phyloP scores from a whole-genome alignment of 2,329 filamentous ascomycete species.

The Dactylellina leptospora region DNA sequence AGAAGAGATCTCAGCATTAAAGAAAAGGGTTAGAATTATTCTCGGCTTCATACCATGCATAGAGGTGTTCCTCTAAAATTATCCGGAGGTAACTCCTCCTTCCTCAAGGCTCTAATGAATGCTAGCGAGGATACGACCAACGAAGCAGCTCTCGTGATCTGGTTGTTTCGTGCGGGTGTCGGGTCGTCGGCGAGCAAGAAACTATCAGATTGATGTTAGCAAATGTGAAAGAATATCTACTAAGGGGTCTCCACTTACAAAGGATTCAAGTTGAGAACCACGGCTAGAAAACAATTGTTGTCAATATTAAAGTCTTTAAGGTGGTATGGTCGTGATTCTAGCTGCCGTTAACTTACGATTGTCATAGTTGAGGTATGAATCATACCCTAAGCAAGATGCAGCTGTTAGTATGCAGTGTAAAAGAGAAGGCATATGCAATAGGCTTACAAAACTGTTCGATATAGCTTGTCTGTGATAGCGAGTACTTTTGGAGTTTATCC shows the following conservation, averaged over 20 bases:
- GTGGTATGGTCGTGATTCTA: too few relatives aligned
- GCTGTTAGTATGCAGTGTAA: conserved; percentile 32
- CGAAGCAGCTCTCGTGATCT: conserved; percentile 92
- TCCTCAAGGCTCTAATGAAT: conserved; percentile 90
- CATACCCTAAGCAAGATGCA: conserved; percentile 75
- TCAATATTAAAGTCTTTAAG: too few relatives aligned
- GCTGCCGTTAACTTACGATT: conserved; percentile 68
- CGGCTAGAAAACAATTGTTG: conserved; percentile 64
- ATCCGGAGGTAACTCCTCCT: conserved; percentile 91
- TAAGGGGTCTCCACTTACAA: conserved; percentile 64
- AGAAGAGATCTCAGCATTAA: too few relatives aligned
- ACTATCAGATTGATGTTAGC: conserved; percentile 54
- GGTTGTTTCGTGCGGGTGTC: conserved; percentile 93
- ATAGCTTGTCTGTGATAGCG: conserved; percentile 88
- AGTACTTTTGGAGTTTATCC: conserved; percentile 88
- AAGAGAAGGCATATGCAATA: neutral
- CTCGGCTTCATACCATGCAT: conserved; percentile 76
- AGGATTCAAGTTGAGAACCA: conserved; percentile 95
- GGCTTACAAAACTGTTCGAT: conserved; percentile 96
- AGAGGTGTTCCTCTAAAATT: conserved; percentile 82
- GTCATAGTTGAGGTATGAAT: conserved; percentile 97
- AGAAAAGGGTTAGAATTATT: too few relatives aligned
- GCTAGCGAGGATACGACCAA: conserved; percentile 87
- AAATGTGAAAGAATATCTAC: neutral
- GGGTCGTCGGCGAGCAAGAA: conserved; percentile 97